These are phyloP conservation scores for Lupinus albus DNA, from an alignment of 306 rosid species.

Conservation along the genomic window DNA sequence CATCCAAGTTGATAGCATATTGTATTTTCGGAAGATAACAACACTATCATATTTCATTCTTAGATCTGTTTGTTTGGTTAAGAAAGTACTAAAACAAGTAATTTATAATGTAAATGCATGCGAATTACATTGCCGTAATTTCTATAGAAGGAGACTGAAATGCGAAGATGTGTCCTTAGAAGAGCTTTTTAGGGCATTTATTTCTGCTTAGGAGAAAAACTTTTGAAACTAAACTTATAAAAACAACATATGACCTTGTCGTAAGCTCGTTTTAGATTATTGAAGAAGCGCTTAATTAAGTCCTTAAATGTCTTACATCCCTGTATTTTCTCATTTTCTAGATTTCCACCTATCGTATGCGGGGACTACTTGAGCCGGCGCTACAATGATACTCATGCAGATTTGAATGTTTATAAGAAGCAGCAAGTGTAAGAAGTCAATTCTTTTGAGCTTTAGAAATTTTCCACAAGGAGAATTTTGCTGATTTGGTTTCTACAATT, in stretches of 20 bases:
- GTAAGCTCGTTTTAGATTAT: too few species aligned
- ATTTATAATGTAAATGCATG: neutral
- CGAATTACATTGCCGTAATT: neutral
- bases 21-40: neutral
- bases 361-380: slow-evolving; percentile 65
- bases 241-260: too few species aligned
- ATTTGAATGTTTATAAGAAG: slow-evolving; percentile 55
- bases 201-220: too few species aligned
- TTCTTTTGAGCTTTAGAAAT: neutral
- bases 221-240: too few species aligned
- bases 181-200: too few species aligned
- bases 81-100: neutral
- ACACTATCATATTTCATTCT: neutral
- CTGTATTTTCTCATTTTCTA: slow-evolving; percentile 31
- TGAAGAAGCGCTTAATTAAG: too few species aligned
- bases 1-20: slow-evolving; percentile 15
- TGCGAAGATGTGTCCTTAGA: neutral
- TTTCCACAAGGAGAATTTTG: neutral
- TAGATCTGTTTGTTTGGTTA: neutral
- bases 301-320: neutral
- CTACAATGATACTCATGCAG: slow-evolving; percentile 69
- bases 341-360: slow-evolving; percentile 79
- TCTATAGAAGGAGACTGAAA: neutral
- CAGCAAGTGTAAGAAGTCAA: slow-evolving; percentile 31
- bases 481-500: neutral